Conservation (phyloP, 2,329 filamentous ascomycete genomes). For the Boeremia lycopersici region DNA sequence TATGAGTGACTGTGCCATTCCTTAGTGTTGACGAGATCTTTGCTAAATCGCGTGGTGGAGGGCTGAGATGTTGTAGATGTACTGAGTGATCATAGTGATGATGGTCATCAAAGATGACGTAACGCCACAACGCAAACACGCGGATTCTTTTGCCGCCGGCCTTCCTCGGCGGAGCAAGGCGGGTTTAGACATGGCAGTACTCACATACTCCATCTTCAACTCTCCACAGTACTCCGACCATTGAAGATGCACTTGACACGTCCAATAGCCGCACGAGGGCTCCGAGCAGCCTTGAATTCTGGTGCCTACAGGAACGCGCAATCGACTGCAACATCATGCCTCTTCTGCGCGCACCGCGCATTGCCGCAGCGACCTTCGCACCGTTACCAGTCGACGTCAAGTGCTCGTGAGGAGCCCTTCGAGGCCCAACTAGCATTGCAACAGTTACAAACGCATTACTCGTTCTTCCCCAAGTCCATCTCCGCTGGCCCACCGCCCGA, state of each 20-base stretch:
- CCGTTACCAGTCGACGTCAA: constrained; percentile 33
- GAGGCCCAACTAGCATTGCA: constrained; percentile 14
- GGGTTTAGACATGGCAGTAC: constrained; percentile 11
- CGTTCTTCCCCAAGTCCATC: constrained; percentile 83
- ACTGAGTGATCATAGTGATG: too few species aligned
- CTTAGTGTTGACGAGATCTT: background rate
- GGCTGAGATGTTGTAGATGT: background rate
- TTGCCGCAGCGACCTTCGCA: constrained; percentile 18
- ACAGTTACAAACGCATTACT: constrained; percentile 70
- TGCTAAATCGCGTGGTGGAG: background rate
- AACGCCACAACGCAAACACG: constrained; percentile 13
- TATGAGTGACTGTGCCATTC: background rate
- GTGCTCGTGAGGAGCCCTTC: constrained; percentile 25
- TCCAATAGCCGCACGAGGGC: constrained; percentile 27
- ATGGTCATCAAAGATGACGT: constrained; percentile 21
- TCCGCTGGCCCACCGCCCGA: constrained; percentile 76
- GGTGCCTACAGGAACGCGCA: constrained; percentile 21
- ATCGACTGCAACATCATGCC: constrained; percentile 27
- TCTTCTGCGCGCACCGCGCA: constrained; percentile 30
- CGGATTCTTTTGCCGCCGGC: constrained; percentile 18
- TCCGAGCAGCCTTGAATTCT: constrained; percentile 32
- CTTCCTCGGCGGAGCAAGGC: constrained; percentile 7
- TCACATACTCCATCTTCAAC: background rate
- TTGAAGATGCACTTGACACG: constrained; percentile 29
- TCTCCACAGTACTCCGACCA: background rate